phyloP scores from a whole-genome alignment of 139 green algal species.

The Picochlorum sp. region DNA sequence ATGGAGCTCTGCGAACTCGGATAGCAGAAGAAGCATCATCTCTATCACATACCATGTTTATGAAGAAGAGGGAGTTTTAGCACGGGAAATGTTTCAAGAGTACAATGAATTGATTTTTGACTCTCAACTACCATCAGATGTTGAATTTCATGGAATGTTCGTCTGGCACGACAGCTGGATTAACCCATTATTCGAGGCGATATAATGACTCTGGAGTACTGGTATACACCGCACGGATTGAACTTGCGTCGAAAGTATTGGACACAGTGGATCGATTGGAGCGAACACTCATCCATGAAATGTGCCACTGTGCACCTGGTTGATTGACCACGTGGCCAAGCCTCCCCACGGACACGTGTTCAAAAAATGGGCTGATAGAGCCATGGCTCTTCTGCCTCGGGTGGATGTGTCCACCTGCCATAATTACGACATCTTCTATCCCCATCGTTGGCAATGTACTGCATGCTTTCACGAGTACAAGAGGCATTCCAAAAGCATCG shows the following conservation, averaged over 20 bases:
- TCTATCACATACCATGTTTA: constrained; percentile 21
- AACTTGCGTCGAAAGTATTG: constrained; percentile 53
- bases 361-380: constrained; percentile 33
- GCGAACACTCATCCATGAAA: constrained; percentile 52
- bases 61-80: constrained; percentile 19
- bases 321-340: constrained; percentile 45
- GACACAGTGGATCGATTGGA: constrained; percentile 39
- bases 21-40: background rate
- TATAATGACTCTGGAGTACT: background rate
- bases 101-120: constrained; percentile 45
- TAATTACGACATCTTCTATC: constrained; percentile 35
- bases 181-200: constrained; percentile 36
- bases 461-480: constrained; percentile 36
- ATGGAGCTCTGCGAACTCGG: too few species aligned
- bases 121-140: constrained; percentile 29
- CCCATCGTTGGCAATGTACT: constrained; percentile 46
- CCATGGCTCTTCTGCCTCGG: constrained; percentile 23
- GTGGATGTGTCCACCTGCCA: constrained; percentile 55
- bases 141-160: constrained; percentile 49
- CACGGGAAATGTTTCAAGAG: constrained; percentile 21
- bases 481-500: constrained; percentile 52
- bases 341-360: constrained; percentile 53
- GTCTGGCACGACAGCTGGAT: constrained; percentile 49
- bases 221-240: constrained; percentile 34
- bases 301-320: constrained; percentile 58